These are phyloP conservation scores for Coemansia sp. DNA, from an alignment of 192 early-diverging fungal species.

Conservation along the genomic window DNA sequence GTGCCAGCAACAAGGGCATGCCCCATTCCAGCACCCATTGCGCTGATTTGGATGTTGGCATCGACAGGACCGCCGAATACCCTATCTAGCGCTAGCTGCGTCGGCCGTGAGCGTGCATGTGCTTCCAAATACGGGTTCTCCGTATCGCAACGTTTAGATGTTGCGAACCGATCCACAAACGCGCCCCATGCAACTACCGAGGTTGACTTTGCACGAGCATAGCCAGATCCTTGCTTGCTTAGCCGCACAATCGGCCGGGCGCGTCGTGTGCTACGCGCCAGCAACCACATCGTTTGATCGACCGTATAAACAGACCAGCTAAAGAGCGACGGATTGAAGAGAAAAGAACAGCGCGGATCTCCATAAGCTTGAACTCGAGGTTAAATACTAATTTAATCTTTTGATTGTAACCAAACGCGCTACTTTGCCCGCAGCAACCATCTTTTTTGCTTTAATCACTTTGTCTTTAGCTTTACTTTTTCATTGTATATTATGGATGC, in stretches of 20 bases:
- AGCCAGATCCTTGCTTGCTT: constrained; percentile 1
- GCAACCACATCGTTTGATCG: constrained; percentile 4
- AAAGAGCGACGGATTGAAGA: not conserved
- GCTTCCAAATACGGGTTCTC: not conserved
- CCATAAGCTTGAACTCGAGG: not conserved
- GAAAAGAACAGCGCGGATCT: not conserved
- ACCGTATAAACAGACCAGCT: not conserved
- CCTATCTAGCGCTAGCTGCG: constrained; percentile 14
- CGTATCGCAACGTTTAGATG: not conserved
- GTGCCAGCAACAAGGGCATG: constrained; percentile 39
- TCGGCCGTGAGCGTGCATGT: constrained; percentile 19
- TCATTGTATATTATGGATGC: not conserved
- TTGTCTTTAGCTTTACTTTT: not conserved
- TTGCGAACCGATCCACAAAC: constrained; percentile 32
- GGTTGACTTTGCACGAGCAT: constrained; percentile 13
- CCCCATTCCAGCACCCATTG: constrained; percentile 41
- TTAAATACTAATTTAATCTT: not conserved
- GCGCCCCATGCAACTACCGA: constrained; percentile 43
- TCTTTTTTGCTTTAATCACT: not conserved
- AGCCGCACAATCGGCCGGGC: not conserved
- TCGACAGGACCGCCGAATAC: constrained; percentile 9
- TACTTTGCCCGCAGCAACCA: not conserved
- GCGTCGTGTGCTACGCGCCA: not conserved
- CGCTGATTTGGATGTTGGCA: constrained; percentile 13
- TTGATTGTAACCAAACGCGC: not conserved